Conservation (phyloP, 1,284 basidiomycete genomes). For the Ustilago cynodontis region DNA sequence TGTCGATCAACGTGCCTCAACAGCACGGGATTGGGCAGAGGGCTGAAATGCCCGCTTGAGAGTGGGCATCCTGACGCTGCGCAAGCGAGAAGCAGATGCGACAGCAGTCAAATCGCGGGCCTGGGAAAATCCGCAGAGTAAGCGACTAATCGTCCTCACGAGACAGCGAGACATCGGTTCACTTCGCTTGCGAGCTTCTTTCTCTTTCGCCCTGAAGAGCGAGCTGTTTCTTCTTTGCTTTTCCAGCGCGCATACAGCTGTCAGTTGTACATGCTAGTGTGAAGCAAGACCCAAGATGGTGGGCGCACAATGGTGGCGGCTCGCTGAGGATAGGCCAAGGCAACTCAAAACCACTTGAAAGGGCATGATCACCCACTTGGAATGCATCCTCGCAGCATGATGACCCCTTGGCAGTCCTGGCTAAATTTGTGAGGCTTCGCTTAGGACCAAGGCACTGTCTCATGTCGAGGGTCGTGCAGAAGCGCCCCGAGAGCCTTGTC, state of each 20-base stretch:
- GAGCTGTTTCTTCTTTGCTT: neutral
- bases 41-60: neutral
- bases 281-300: no score
- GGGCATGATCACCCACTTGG: no score
- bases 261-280: no score
- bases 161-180: neutral
- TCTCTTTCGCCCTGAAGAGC: neutral
- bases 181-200: neutral
- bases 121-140: constrained; percentile 12
- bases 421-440: neutral
- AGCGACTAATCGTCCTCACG: constrained; percentile 5
- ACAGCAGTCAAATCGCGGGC: neutral
- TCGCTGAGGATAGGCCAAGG: no score
- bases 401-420: no score
- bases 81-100: neutral
- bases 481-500: no score
- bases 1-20: neutral
- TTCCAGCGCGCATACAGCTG: no score
- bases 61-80: neutral
- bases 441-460: neutral
- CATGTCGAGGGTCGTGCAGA: no score
- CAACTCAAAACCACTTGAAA: no score
- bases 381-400: no score
- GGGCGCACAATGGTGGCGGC: no score
- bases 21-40: neutral